These are phyloP conservation scores for Cucurbita argyrosperma DNA, from an alignment of 306 rosid genomes.

Conservation along the genomic window DNA sequence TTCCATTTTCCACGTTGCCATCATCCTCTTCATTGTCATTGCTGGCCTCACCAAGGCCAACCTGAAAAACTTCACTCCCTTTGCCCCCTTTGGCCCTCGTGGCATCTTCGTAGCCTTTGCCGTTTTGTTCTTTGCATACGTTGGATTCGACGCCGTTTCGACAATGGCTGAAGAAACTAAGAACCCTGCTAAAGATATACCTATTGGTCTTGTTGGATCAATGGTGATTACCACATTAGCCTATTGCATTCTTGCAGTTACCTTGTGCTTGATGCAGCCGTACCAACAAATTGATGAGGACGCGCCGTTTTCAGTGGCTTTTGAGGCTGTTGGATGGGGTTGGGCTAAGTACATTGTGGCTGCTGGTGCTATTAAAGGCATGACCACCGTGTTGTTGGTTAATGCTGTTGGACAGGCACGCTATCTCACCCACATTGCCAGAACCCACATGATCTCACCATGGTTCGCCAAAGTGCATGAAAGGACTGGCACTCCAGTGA, in stretches of 20 bases:
- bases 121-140: constrained; percentile 71
- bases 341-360: constrained; percentile 90
- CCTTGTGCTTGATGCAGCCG: constrained; percentile 63
- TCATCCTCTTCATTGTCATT: constrained; percentile 52
- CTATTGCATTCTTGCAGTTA: constrained; percentile 46
- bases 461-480: constrained; percentile 57
- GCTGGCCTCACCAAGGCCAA: constrained; percentile 60
- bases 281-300: background rate
- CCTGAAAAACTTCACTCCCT: constrained; percentile 22
- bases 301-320: constrained; percentile 57
- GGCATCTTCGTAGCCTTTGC: constrained; percentile 57
- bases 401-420: constrained; percentile 67
- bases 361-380: constrained; percentile 63
- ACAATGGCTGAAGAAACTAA: constrained; percentile 90
- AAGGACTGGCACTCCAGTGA: constrained; percentile 57
- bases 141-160: constrained; percentile 69
- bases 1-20: constrained; percentile 35
- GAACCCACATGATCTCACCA: constrained; percentile 85
- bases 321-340: constrained; percentile 44
- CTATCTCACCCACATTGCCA: constrained; percentile 70
- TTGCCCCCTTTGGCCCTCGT: constrained; percentile 22
- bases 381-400: constrained; percentile 67
- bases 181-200: constrained; percentile 62
- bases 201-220: constrained; percentile 71
- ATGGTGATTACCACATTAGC: constrained; percentile 33